phyloP scores from a whole-genome alignment of 2,329 filamentous ascomycete genomes.

The Coniochaeta prunicola region DNA sequence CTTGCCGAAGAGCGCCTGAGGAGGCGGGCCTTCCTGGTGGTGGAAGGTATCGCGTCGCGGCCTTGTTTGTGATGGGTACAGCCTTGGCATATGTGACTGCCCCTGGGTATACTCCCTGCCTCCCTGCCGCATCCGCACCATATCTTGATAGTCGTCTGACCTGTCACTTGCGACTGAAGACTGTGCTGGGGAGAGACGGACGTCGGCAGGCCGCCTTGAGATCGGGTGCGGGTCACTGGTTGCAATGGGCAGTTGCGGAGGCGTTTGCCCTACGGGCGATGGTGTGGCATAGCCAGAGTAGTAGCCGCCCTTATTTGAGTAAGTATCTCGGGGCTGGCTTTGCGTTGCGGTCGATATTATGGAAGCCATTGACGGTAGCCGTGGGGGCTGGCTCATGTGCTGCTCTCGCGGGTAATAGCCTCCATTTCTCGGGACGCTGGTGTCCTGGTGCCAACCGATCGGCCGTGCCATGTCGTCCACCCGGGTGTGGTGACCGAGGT shows the following conservation, averaged over 20 bases:
- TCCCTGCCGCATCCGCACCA: conserved; percentile 2
- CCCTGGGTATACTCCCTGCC: conserved; percentile 10
- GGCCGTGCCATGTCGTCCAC: conserved; percentile 27
- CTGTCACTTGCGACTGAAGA: conserved; percentile 19
- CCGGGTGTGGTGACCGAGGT: conserved; percentile 13
- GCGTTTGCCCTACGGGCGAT: conserved; percentile 21
- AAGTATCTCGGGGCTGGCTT: conserved; percentile 14
- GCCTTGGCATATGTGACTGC: conserved; percentile 11
- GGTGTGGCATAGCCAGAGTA: conserved; percentile 23
- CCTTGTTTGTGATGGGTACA: conserved; percentile 11
- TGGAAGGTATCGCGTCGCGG: conserved; percentile 13
- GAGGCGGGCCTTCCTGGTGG: conserved; percentile 5
- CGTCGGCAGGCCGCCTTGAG: conserved; percentile 12
- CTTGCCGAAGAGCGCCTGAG: conserved; percentile 5
- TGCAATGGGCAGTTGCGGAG: conserved; percentile 15
- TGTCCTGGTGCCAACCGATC: conserved; percentile 22
- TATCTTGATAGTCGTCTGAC: conserved; percentile 17
- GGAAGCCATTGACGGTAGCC: conserved; percentile 18
- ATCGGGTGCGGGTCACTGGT: conserved; percentile 14
- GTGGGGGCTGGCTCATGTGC: conserved; percentile 10
- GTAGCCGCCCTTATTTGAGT: conserved; percentile 12
- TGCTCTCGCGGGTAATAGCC: conserved; percentile 20
- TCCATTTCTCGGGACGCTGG: conserved; percentile 19
- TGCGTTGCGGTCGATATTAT: conserved; percentile 15
- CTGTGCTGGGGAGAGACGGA: conserved; percentile 18